phyloP scores from a whole-genome alignment of 495 filamentous ascomycete species.

The Tuber melanosporum region DNA sequence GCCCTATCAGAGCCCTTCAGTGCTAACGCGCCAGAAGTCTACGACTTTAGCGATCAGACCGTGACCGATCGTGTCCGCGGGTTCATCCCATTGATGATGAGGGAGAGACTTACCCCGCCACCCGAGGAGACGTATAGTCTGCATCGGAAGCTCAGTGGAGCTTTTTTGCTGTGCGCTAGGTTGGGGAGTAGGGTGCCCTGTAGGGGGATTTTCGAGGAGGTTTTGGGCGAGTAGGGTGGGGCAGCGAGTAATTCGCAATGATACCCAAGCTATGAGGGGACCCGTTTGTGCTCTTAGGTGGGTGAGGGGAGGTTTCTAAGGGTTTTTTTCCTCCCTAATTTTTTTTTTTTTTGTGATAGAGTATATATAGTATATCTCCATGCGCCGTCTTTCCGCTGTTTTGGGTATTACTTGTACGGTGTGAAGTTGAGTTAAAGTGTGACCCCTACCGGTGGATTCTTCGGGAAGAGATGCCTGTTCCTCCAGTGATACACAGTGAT shows the following conservation, averaged over 20 bases:
- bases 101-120: slow-evolving; percentile 78
- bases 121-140: slow-evolving; percentile 97
- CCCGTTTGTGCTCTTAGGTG: not conserved
- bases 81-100: slow-evolving; percentile 86
- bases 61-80: slow-evolving; percentile 85
- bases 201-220: slow-evolving; percentile 68
- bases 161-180: slow-evolving; percentile 84
- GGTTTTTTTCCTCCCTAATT: not conserved
- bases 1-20: slow-evolving; percentile 90
- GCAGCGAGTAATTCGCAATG: not conserved
- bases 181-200: slow-evolving; percentile 76
- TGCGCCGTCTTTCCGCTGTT: not conserved
- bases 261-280: not conserved
- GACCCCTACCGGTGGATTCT: not conserved
- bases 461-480: not conserved
- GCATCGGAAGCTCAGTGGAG: slow-evolving; percentile 91
- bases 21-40: slow-evolving; percentile 65
- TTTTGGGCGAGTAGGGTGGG: slow-evolving; percentile 37
- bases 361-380: not conserved
- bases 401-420: not conserved
- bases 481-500: not conserved
- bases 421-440: not conserved
- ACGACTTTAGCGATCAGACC: slow-evolving; percentile 89
- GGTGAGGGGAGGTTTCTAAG: not conserved
- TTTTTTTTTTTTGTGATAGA: not conserved